Base-by-base conservation (phyloP, 2,329 filamentous ascomycete species). In the Aquanectria penicillioides region DNA sequence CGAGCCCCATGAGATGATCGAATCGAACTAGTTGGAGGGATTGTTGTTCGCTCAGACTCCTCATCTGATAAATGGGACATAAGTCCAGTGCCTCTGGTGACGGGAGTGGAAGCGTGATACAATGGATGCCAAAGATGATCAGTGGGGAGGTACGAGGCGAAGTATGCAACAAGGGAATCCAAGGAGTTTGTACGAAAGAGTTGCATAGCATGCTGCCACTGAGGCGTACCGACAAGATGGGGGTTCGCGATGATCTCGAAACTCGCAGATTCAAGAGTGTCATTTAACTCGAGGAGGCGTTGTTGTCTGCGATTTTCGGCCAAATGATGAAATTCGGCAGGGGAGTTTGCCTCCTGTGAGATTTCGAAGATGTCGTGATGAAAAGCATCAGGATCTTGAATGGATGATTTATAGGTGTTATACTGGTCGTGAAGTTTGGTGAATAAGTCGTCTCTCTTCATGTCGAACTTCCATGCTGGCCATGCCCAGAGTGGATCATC, bases 391-490 rank as follows among this genome's bases (percentile, higher is more conserved):
- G 83, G 81, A 72, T 87, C 85, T 69, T 86, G 84, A 23, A 87
- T 81, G 40, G 80, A 76, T 47, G 81, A 82, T 46, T 81, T 75
- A 51, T 86, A 75, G 43, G 85, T 87, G 74, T 87, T 87, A 75
- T 86, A 87, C 70, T 83, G 81, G 63, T 86, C 81, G 67, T 87
- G 83, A 10, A 87, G 80, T 49, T 80, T 83, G 50, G 81, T 83
- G 70, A 82, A 82, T 73, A 87, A 81, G 68, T 86, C 84, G 54
- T 82, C 80, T 70, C 80, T 80, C 78, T 84, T 86, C 80, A 87
- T 81, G 69, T 83, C 84, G 77, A 87, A 87, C 73, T 87, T 87
- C 84, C 85, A 87, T 66, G 81, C 80, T 37, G 85, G 85, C 85
- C 85, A 87, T 65, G 79, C 76, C 70, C 74, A 77, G 64, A 73